phyloP scores from a whole-genome alignment of 768 basidiomycete genomes.

The Bullera alba region DNA sequence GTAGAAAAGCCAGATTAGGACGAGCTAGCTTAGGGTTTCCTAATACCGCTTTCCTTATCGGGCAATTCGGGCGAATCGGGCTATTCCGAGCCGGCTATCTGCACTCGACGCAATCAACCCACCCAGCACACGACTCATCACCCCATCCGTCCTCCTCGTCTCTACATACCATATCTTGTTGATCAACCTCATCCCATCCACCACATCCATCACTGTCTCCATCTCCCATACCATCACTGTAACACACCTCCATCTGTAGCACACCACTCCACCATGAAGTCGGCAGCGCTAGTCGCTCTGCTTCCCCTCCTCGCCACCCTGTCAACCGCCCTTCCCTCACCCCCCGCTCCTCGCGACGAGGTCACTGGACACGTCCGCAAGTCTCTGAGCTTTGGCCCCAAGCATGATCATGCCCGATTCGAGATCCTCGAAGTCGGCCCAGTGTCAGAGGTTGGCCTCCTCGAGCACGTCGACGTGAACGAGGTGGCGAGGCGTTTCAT shows the following conservation, averaged over 20 bases:
- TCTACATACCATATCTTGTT: no score
- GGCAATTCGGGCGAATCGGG: no score
- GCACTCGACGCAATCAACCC: no score
- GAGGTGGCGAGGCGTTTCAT: constrained; percentile 27
- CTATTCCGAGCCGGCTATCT: no score
- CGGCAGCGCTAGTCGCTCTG: constrained; percentile 38
- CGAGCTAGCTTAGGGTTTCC: no score
- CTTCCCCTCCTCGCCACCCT: constrained; percentile 40
- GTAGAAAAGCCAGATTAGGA: no score
- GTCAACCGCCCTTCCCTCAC: constrained; percentile 14
- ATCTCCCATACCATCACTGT: neutral
- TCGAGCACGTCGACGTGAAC: constrained; percentile 15
- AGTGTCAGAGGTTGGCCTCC: neutral
- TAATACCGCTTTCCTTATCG: no score
- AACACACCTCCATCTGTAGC: neutral
- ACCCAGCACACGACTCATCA: no score
- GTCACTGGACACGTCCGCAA: constrained; percentile 54
- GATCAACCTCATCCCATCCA: neutral
- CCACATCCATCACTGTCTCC: constrained; percentile 2
- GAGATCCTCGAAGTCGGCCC: constrained; percentile 21
- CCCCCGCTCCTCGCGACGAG: constrained; percentile 2
- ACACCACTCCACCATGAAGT: constrained; percentile 29
- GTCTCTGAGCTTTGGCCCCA: constrained; percentile 82
- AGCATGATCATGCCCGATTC: constrained; percentile 60
- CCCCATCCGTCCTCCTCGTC: no score